These are phyloP conservation scores for Fusarium sororula DNA, from an alignment of 2,329 filamentous ascomycete species.

Conservation along the genomic window DNA sequence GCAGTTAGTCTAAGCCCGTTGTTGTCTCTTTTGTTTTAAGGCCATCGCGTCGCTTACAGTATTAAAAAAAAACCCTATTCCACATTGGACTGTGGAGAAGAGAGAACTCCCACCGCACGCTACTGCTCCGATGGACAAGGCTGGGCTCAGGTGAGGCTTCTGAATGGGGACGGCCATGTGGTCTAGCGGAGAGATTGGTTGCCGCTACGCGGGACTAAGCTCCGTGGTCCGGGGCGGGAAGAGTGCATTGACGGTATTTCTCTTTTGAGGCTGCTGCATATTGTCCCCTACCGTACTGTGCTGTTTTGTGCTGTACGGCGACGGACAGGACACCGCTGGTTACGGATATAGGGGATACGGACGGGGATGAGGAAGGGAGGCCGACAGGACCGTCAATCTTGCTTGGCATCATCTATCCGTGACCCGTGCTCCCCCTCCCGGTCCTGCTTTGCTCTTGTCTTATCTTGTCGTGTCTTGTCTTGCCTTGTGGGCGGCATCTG, in stretches of 20 bases:
- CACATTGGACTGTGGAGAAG: constrained; percentile 11
- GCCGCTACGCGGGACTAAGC: neutral
- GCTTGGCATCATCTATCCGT: constrained; percentile 1
- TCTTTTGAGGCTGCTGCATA: constrained; percentile 31
- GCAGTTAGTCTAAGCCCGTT: constrained; percentile 28
- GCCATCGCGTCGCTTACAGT: constrained; percentile 1
- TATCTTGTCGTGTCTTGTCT: constrained; percentile 37
- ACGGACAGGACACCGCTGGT: neutral
- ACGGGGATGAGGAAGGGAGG: constrained; percentile 10
- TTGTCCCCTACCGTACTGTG: neutral
- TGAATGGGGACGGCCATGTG: constrained; percentile 26
- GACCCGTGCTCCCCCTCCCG: neutral
- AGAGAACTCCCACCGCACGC: constrained; percentile 38
- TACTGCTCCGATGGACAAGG: constrained; percentile 28
- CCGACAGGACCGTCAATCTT: constrained; percentile 1
- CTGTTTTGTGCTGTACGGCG: neutral
- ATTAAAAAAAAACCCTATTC: neutral
- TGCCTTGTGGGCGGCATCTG: constrained; percentile 35
- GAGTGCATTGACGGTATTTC: constrained; percentile 17
- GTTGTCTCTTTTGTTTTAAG: constrained; percentile 31
- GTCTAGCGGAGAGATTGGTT: constrained; percentile 15
- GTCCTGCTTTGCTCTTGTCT: constrained; percentile 10
- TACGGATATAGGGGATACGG: constrained; percentile 5
- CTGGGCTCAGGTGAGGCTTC: constrained; percentile 40
- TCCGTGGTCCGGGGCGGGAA: constrained; percentile 3